Conservation (phyloP, 495 filamentous ascomycete species). For the Penicillium argentinense region DNA sequence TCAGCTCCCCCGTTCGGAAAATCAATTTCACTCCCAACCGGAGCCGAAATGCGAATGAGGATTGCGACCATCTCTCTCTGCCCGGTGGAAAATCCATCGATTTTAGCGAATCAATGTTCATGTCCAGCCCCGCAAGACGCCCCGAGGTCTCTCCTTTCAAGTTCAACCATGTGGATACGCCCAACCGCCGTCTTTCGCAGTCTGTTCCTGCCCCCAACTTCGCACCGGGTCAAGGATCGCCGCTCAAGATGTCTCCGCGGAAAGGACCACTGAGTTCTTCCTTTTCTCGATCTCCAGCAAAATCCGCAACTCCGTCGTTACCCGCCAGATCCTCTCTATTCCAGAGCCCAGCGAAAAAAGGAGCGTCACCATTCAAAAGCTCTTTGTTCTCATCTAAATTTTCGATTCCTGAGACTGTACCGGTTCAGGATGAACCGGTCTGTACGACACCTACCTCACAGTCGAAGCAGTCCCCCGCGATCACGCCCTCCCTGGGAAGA, state of each 20-base stretch:
- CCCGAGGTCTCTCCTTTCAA: slow-evolving; percentile 51
- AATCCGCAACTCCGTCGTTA: slow-evolving; percentile 33
- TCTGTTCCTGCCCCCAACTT: slow-evolving; percentile 27
- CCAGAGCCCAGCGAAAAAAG: slow-evolving; percentile 44
- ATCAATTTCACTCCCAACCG: slow-evolving; percentile 34
- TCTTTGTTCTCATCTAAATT: slow-evolving; percentile 21
- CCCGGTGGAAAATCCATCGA: slow-evolving; percentile 31
- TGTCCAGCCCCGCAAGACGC: slow-evolving; percentile 51
- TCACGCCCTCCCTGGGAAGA: neutral
- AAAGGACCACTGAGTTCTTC: slow-evolving; percentile 41
- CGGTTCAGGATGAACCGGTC: neutral
- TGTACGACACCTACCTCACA: neutral
- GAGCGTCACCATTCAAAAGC: slow-evolving; percentile 40
- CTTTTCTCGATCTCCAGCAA: slow-evolving; percentile 28
- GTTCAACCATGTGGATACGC: slow-evolving; percentile 40
- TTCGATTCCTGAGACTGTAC: neutral
- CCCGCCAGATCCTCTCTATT: slow-evolving; percentile 37
- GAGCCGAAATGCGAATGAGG: slow-evolving; percentile 18
- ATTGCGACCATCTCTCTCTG: slow-evolving; percentile 25
- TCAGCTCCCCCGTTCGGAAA: slow-evolving; percentile 31
- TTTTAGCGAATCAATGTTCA: slow-evolving; percentile 38
- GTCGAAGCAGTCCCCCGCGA: neutral
- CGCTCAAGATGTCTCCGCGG: slow-evolving; percentile 47
- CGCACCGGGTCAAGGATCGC: slow-evolving; percentile 28
- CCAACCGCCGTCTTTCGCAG: slow-evolving; percentile 28